These are phyloP conservation scores for Tetradesmus obliquus DNA, from an alignment of 139 green algal genomes.

Conservation along the genomic window DNA sequence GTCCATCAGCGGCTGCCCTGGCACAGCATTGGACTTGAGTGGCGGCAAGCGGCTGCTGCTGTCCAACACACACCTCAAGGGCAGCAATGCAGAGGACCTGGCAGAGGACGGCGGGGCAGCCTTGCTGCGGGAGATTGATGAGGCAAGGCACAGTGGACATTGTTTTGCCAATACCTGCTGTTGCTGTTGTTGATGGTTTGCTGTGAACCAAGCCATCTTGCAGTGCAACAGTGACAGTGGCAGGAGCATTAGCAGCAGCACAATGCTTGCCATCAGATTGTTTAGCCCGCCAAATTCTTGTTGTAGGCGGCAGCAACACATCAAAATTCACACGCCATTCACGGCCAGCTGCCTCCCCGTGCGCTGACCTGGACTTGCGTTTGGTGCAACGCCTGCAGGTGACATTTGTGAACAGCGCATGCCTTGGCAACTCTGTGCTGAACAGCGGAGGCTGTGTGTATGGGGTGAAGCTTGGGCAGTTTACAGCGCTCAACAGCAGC, in stretches of 20 bases:
- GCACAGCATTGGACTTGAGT: background rate
- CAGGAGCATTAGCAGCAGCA: no score
- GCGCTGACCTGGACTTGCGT: no score
- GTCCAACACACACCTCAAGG: background rate
- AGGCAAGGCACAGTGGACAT: background rate
- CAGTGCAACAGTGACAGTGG: no score
- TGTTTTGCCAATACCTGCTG: no score
- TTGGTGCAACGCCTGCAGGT: background rate
- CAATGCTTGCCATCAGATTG: no score
- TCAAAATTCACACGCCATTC: no score
- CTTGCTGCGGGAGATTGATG: background rate
- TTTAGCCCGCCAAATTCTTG: no score
- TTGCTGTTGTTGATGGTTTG: no score
- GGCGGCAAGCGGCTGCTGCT: background rate
- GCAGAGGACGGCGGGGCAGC: background rate
- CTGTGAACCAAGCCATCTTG: no score
- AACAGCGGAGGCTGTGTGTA: background rate
- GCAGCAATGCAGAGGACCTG: background rate
- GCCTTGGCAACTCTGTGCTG: background rate
- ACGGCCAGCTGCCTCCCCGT: no score
- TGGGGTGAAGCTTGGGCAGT: background rate
- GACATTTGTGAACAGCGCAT: background rate
- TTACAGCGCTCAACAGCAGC: background rate
- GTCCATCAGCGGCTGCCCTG: background rate
- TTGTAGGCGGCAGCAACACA: no score